Conservation (phyloP, 163 green algal genomes). For the Chlorella variabilis region DNA sequence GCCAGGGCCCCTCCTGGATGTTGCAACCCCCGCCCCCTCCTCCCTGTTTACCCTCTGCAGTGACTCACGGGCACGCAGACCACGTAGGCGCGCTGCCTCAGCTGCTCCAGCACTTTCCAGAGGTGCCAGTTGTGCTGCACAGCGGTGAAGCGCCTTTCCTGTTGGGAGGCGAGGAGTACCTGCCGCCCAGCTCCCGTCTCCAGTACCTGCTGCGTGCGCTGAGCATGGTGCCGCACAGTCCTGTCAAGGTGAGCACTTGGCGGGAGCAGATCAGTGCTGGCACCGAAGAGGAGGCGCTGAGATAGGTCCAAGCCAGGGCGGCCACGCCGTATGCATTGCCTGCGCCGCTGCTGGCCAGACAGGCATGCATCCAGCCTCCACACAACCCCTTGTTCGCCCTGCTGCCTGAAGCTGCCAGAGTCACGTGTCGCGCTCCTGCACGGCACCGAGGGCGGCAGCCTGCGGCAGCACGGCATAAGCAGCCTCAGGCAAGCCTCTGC, state of each 20-base stretch:
- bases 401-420: slow-evolving; percentile 1
- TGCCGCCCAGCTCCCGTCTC: background rate
- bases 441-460: background rate
- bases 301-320: no score
- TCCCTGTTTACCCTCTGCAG: no score
- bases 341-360: no score
- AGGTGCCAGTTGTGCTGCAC: background rate
- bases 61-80: slow-evolving; percentile 7
- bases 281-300: no score
- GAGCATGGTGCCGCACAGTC: background rate
- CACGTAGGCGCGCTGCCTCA: background rate
- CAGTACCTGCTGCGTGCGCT: background rate
- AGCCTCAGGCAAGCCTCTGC: background rate
- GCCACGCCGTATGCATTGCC: no score
- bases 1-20: no score
- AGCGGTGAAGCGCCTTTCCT: slow-evolving; percentile 1
- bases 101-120: background rate
- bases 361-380: no score
- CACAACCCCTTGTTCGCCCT: background rate
- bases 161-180: background rate
- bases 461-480: background rate
- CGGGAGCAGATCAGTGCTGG: no score
- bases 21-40: no score
- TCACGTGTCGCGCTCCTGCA: background rate
- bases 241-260: background rate